phyloP scores from a whole-genome alignment of 192 early-diverging fungal genomes.

The Spizellomyces sp. region DNA sequence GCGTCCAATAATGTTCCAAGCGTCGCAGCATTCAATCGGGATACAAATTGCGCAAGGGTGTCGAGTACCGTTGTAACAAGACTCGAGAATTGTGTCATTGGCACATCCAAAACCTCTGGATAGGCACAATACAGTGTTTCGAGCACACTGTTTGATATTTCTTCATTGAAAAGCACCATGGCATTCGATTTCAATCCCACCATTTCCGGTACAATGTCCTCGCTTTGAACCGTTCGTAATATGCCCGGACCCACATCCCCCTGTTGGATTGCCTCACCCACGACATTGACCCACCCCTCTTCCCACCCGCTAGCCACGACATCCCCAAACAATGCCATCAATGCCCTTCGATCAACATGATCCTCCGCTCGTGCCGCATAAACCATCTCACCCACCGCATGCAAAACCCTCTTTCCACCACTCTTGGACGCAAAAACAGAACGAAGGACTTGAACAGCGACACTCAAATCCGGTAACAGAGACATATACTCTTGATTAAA shows the following conservation, averaged over 20 bases:
- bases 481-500: neutral
- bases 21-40: neutral
- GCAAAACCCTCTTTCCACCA: neutral
- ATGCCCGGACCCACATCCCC: neutral
- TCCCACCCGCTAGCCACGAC: neutral
- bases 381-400: conserved; percentile 7
- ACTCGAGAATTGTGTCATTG: neutral
- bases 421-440: no score
- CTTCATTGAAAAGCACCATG: neutral
- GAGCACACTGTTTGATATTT: neutral
- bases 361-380: conserved; percentile 7
- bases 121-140: no score
- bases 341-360: neutral
- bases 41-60: neutral
- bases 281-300: neutral
- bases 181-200: conserved; percentile 7
- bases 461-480: neutral
- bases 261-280: conserved; percentile 6
- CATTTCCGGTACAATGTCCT: neutral
- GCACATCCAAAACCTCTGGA: no score
- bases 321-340: conserved; percentile 13
- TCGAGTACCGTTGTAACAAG: neutral
- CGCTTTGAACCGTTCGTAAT: neutral
- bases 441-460: no score
- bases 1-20: neutral